These are phyloP conservation scores for Geranium rotundifolium DNA, from an alignment of 345 rosid species.

Conservation along the genomic window DNA sequence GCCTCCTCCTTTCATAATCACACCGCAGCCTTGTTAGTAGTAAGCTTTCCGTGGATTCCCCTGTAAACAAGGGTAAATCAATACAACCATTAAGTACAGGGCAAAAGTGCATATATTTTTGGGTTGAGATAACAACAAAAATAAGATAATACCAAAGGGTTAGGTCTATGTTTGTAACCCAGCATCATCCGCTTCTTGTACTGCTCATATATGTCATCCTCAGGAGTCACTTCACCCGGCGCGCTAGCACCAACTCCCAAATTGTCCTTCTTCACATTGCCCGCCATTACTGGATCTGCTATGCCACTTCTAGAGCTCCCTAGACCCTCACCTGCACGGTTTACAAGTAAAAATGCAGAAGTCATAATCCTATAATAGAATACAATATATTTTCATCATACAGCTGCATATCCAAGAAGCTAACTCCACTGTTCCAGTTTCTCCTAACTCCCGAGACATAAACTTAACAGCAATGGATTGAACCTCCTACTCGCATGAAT, in stretches of 20 bases:
- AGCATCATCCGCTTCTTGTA: conserved; percentile 99
- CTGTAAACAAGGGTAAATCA: conserved; percentile 16
- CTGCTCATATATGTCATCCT: conserved; percentile 97
- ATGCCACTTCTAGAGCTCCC: conserved; percentile 88
- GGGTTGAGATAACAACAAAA: background rate
- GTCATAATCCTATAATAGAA: no score
- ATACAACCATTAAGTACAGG: background rate
- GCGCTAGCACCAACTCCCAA: conserved; percentile 92
- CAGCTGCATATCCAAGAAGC: no score
- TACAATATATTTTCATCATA: no score
- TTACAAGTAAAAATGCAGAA: background rate
- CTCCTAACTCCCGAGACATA: no score
- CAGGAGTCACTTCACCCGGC: conserved; percentile 85
- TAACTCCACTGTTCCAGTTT: no score
- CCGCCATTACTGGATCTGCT: conserved; percentile 87
- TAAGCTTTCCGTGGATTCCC: conserved; percentile 64
- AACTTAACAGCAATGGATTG: no score
- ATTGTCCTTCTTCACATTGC: conserved; percentile 71
- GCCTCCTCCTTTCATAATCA: background rate
- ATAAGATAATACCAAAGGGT: conserved; percentile 64
- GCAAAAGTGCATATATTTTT: no score
- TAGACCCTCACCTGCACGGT: conserved; percentile 82
- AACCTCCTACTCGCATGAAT: no score
- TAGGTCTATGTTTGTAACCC: conserved; percentile 88
- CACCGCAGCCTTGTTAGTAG: conserved; percentile 26